phyloP scores from a whole-genome alignment of 495 filamentous ascomycete genomes.

The Lophium mytilinum region DNA sequence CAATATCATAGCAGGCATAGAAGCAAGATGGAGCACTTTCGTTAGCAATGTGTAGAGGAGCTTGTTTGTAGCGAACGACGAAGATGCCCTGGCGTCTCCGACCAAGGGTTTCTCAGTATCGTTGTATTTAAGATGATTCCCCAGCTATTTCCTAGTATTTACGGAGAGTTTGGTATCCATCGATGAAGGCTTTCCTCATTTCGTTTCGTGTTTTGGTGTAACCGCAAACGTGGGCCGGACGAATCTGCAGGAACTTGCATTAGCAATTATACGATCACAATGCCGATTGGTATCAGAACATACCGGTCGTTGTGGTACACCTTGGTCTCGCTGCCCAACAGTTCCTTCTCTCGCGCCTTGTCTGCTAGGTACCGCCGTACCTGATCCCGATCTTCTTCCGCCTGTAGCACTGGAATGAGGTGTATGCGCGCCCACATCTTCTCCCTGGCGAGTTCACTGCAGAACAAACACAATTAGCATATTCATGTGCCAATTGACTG shows the following conservation, averaged over 20 bases:
- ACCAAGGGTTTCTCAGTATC: background rate
- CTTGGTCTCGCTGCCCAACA: slow-evolving; percentile 69
- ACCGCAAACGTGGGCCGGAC: slow-evolving; percentile 64
- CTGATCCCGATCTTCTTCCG: slow-evolving; percentile 91
- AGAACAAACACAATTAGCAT: slow-evolving; percentile 3
- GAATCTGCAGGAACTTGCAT: slow-evolving; percentile 39
- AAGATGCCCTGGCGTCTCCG: background rate
- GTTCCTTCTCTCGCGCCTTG: slow-evolving; percentile 78
- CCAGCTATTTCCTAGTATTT: slow-evolving; percentile 6
- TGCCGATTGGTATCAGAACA: slow-evolving; percentile 27
- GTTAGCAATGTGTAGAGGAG: background rate
- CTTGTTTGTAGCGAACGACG: background rate
- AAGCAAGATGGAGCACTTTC: no score
- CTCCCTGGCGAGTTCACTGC: slow-evolving; percentile 84
- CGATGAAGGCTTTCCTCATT: slow-evolving; percentile 32
- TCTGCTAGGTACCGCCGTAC: slow-evolving; percentile 79
- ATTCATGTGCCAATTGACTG: background rate
- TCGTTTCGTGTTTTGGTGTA: slow-evolving; percentile 46
- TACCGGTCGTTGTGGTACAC: slow-evolving; percentile 87
- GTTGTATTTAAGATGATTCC: background rate
- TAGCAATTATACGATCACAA: background rate
- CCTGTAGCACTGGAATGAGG: slow-evolving; percentile 84
- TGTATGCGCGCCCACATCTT: slow-evolving; percentile 97
- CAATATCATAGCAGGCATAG: no score
- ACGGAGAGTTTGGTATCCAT: slow-evolving; percentile 5